phyloP scores from a whole-genome alignment of 148 eudicot species.

The Chenopodium berlandieri region DNA sequence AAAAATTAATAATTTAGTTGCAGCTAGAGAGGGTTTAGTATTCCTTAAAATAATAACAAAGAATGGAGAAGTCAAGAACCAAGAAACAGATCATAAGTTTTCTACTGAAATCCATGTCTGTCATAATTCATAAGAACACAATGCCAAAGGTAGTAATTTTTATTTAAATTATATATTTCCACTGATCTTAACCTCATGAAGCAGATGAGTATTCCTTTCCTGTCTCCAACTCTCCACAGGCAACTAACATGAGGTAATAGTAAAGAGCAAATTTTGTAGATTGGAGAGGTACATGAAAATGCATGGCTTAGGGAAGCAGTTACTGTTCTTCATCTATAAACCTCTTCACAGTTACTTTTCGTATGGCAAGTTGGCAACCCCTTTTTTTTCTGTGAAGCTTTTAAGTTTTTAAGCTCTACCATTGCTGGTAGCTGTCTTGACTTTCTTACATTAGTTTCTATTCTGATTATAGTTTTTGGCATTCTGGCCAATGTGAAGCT shows the following conservation, averaged over 20 bases:
- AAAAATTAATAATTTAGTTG: background rate
- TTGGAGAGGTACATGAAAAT: background rate
- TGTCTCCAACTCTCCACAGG: background rate
- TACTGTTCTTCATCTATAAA: background rate
- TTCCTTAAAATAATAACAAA: background rate
- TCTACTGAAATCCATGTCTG: background rate
- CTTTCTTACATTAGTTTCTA: background rate
- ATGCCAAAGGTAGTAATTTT: background rate
- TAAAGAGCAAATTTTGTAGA: too few species aligned
- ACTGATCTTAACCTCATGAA: background rate
- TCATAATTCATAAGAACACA: background rate
- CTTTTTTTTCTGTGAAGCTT: background rate
- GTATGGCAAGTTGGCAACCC: background rate
- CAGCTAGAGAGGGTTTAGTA: background rate
- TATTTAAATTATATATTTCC: background rate
- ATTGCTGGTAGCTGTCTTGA: background rate
- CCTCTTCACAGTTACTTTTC: background rate
- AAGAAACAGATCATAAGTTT: background rate
- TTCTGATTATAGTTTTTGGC: background rate
- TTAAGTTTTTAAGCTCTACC: background rate
- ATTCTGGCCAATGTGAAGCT: background rate
- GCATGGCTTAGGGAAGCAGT: background rate
- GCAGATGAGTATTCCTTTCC: too few species aligned
- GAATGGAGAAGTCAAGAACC: background rate
- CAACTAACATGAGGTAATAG: background rate